These are phyloP conservation scores for Leishmania tarentolae DNA, from an alignment of 208 protist species.

Conservation along the genomic window DNA sequence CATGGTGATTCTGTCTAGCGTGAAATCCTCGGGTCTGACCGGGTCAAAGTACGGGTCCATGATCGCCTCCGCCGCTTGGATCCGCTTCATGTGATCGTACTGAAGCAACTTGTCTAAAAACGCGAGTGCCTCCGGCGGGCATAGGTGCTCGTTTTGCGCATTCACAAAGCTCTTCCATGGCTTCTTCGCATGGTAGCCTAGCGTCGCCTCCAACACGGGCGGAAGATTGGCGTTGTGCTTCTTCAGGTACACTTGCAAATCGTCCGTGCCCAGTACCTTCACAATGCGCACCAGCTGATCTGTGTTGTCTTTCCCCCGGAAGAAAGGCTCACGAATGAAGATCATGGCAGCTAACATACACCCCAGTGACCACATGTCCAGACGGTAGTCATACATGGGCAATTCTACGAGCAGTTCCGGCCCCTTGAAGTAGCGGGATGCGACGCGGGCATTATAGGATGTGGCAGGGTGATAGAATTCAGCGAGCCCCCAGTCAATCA, in stretches of 20 bases:
- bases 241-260: constrained; percentile 95
- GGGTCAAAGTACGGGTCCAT: constrained; percentile 98
- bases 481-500: constrained; percentile 99
- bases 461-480: constrained; percentile 99
- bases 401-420: constrained; percentile 99
- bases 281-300: constrained; percentile 98
- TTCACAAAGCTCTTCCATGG: constrained; percentile 94
- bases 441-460: constrained; percentile 99
- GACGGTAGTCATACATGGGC: constrained; percentile 99
- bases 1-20: constrained; percentile 1
- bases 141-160: constrained; percentile 96
- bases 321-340: constrained; percentile 99
- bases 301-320: constrained; percentile 99
- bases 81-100: constrained; percentile 97
- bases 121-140: constrained; percentile 97
- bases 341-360: constrained; percentile 99
- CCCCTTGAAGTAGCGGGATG: constrained; percentile 99
- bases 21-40: constrained; percentile 58
- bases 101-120: constrained; percentile 98
- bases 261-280: constrained; percentile 97
- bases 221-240: constrained; percentile 97
- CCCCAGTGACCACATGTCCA: constrained; percentile 99
- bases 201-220: constrained; percentile 88
- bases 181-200: constrained; percentile 88
- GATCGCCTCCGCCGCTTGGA: constrained; percentile 98